Evolutionary conservation across 306 rosid species (phyloP), one percentile per base, ranked within the genome.

Genomic region (Sphenostylis stenocarpa): DNA sequence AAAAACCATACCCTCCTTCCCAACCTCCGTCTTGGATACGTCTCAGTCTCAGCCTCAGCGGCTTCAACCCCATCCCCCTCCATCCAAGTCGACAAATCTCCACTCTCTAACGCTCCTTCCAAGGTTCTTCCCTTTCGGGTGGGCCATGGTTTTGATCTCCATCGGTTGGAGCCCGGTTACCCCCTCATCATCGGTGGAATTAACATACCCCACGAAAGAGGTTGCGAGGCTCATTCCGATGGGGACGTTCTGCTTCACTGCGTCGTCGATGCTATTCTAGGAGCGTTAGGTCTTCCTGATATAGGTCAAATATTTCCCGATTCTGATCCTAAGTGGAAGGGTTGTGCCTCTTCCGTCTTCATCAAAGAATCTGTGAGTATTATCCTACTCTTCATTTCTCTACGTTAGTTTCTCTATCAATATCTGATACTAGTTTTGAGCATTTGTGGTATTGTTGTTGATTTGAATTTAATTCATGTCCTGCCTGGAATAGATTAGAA

Each of bases 161-260:
- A 96, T 38, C 82, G 99, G 0, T 72, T 92, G 84, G 99, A 96
- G 72, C 93, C 96, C 21, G 96, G 97, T 57, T 96, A 91, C 70
- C 99, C 99, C 6, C 72, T 96, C 58, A 96, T 96, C 74, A 96
- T 96, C 78, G 99, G 99, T 11, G 99, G 99, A 33, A 92, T 96
- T 69, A 66, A 76, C 81, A 76, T 96, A 49, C 99, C 99, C 39
- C 99, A 96, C 76, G 97, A 96, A 0, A 78, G 88, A 82, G 99
- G 99, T 68, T 96, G 99, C 84, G 99, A 92, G 75, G 99, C 99
- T 56, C 98, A 96, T 61, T 96, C 99, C 20, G 99, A 96, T 80
- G 99, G 99, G 73, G 99, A 93, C 72, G 99, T 93, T 79, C 82
- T 96, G 82, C 96, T 96, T 76, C 99, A 96, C 73, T 96, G 98